phyloP scores from a whole-genome alignment of 306 rosid genomes.

The Parietaria judaica region DNA sequence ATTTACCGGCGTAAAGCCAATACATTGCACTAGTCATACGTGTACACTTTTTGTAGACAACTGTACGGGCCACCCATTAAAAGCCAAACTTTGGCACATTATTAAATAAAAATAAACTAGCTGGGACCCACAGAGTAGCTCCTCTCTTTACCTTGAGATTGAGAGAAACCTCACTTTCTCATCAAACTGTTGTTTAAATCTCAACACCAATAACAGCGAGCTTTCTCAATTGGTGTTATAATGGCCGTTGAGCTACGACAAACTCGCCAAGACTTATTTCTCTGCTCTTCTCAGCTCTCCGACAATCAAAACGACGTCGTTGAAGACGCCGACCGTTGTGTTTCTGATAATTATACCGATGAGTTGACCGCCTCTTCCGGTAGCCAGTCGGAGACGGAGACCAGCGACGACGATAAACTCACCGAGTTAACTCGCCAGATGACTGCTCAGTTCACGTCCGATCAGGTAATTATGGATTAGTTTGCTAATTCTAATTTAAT shows the following conservation, averaged over 20 bases:
- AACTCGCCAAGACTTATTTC: constrained; percentile 9
- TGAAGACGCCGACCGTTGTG: neutral
- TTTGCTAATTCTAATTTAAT: too few relatives aligned
- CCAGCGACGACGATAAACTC: constrained; percentile 40
- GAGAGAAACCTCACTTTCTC: neutral
- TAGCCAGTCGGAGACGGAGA: constrained; percentile 16
- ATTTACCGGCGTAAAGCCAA: neutral
- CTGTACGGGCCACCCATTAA: constrained; percentile 29
- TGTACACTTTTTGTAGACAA: constrained; percentile 1
- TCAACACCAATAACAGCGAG: neutral
- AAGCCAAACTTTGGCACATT: constrained; percentile 9
- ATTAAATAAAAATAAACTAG: neutral
- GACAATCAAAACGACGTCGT: neutral
- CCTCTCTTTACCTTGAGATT: neutral
- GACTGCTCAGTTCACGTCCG: constrained; percentile 42
- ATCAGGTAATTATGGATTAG: constrained; percentile 29
- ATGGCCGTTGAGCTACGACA: constrained; percentile 47
- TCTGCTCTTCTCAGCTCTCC: constrained; percentile 12
- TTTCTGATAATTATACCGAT: neutral
- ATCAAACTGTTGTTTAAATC: constrained; percentile 6
- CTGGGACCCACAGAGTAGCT: neutral
- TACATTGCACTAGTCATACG: too few relatives aligned
- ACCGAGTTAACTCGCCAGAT: constrained; percentile 51
- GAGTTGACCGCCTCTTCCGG: constrained; percentile 15
- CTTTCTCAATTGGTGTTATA: constrained; percentile 4